phyloP scores from a whole-genome alignment of 1,284 basidiomycete species.

The Athelia sp. region DNA sequence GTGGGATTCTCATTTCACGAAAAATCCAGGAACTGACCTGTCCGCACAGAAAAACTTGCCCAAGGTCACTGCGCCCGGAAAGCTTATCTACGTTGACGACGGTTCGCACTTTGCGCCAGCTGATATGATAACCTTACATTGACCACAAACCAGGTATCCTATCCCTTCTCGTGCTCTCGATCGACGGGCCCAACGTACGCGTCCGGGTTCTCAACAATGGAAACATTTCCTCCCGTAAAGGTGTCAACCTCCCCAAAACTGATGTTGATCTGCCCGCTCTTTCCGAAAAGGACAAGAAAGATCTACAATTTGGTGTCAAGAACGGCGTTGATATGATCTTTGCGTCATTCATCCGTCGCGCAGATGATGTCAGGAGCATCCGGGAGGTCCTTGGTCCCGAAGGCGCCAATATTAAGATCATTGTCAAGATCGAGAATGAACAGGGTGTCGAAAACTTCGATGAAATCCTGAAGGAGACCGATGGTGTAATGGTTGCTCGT shows the following conservation, averaged over 20 bases:
- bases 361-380: constrained; percentile 89
- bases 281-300: constrained; percentile 97
- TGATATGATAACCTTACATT: too few species aligned
- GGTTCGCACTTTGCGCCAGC: constrained; percentile 37
- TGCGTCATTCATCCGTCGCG: constrained; percentile 94
- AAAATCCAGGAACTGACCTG: constrained; percentile 9
- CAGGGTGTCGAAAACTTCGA: constrained; percentile 98
- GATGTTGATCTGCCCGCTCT: constrained; percentile 96
- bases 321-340: constrained; percentile 99
- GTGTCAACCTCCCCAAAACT: constrained; percentile 99
- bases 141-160: constrained; percentile 65
- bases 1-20: constrained; percentile 33
- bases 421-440: constrained; percentile 98
- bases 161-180: constrained; percentile 86
- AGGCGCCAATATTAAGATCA: constrained; percentile 93
- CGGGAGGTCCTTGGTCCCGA: constrained; percentile 87
- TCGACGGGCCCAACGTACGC: constrained; percentile 76
- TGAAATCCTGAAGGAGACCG: constrained; percentile 88
- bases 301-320: constrained; percentile 93
- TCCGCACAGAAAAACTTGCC: constrained; percentile 75
- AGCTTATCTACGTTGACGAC: constrained; percentile 97
- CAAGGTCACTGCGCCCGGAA: constrained; percentile 93
- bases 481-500: constrained; percentile 98
- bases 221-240: constrained; percentile 93
- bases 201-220: constrained; percentile 95